Base-by-base conservation (phyloP, 192 early-diverging fungal genomes). In the Radiomyces spectabilis region DNA sequence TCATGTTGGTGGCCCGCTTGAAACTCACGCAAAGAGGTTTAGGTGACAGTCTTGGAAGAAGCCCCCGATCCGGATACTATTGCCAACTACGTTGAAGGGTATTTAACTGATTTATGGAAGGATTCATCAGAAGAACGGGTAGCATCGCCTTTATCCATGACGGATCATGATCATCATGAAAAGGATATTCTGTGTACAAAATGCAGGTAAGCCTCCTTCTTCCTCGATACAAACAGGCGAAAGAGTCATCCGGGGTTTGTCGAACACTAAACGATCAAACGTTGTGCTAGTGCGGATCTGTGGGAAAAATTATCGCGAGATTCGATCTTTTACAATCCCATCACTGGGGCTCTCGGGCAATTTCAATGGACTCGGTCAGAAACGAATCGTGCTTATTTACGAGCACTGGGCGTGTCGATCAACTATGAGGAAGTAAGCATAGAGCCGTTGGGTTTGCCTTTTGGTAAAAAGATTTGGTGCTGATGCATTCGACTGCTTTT, bases 361-460 rank as follows among this genome's bases (percentile, higher is more conserved):
- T 70, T 70, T 25, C 68, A 64, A 24, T 70, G 68, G 68, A 59
- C 56, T 41, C 38, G 68, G 34, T 70, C 68, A 10, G 55, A 70
- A 34, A 61, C 53, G 10, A 63, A 64, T 33, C 51, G 45, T 21
- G 53, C 50, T 13, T 70, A 70, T 37, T 39, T 70, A 24, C 38
- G 49, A 33, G 62, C 68, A 37, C 43, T 70, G 6, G 68, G 68
- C 22, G 61, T 70, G 0, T 46, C 42, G 7, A 60, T 70, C 29
- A 69, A 54, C 33, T 35, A 49, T 31, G 68, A 70, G 21, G 68
- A n/a, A n/a, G n/a, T n/a, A n/a, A n/a, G n/a, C n/a, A n/a, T n/a
- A n/a, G n/a, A n/a, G n/a, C n/a, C n/a, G n/a, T n/a, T n/a, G n/a
- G n/a, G n/a, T n/a, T n/a, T n/a, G n/a, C n/a, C n/a, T n/a, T n/a